phyloP scores from a whole-genome alignment of 129 eudicot genomes.

The Artemisia argyi region DNA sequence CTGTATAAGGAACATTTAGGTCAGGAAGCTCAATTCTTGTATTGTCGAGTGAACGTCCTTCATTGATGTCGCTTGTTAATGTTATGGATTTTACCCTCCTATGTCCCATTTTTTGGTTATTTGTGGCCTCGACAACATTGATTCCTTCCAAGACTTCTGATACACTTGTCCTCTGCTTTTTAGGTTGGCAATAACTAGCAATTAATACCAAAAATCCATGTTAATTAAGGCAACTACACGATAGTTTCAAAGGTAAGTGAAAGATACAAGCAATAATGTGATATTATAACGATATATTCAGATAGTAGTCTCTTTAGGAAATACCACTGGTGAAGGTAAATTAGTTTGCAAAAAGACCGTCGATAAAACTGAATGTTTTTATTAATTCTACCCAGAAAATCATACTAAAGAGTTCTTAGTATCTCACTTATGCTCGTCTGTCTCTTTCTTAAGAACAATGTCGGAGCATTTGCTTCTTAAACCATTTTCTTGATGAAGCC shows the following conservation, averaged over 20 bases:
- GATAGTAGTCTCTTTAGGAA: neutral
- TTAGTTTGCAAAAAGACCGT: conserved; percentile 8
- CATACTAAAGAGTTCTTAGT: neutral
- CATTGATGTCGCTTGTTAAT: conserved; percentile 8
- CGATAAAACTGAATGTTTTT: neutral
- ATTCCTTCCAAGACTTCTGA: conserved; percentile 13
- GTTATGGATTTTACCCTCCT: conserved; percentile 17
- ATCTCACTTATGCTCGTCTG: conserved; percentile 25
- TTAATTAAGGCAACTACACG: conserved; percentile 3
- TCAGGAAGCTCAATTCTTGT: conserved; percentile 26
- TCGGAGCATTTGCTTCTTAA: conserved; percentile 23
- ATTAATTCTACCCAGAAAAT: neutral
- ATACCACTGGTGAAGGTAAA: neutral
- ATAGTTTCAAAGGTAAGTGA: conserved; percentile 8
- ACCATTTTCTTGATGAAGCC: conserved; percentile 21
- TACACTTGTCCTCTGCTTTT: conserved; percentile 16
- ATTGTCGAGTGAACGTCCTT: conserved; percentile 19
- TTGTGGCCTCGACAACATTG: conserved; percentile 17
- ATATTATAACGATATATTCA: neutral
- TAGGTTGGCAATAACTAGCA: conserved; percentile 19
- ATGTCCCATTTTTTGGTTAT: conserved; percentile 18
- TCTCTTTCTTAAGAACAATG: conserved; percentile 26
- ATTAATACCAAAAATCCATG: conserved; percentile 10
- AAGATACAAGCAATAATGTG: neutral
- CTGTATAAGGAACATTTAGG: conserved; percentile 27